These are phyloP conservation scores for Bombardia bombarda DNA, from an alignment of 495 filamentous ascomycete genomes.

Conservation along the genomic window DNA sequence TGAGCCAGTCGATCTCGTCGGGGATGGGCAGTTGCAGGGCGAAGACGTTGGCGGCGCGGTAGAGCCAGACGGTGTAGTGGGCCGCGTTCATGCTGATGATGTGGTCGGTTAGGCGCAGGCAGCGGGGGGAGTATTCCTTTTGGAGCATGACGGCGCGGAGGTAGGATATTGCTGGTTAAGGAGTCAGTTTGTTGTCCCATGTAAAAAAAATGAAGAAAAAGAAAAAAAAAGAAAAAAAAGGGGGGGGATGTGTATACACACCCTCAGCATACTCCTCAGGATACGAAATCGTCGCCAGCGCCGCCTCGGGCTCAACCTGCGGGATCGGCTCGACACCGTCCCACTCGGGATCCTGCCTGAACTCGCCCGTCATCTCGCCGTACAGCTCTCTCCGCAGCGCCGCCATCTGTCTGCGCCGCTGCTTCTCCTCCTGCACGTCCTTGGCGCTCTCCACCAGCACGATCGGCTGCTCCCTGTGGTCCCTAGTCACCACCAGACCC, in stretches of 20 bases:
- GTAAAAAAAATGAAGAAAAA: neutral
- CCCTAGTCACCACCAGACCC: slow-evolving; percentile 2
- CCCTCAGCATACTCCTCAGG: slow-evolving; percentile 78
- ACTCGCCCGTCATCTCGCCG: slow-evolving; percentile 37
- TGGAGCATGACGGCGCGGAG: slow-evolving; percentile 86
- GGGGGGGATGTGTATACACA: slow-evolving; percentile 27
- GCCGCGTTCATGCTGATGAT: slow-evolving; percentile 90
- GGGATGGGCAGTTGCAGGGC: slow-evolving; percentile 56
- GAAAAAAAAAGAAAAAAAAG: too few species aligned
- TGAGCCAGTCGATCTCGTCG: slow-evolving; percentile 78
- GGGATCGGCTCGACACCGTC: slow-evolving; percentile 75
- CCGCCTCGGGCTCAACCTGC: slow-evolving; percentile 69
- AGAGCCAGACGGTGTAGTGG: slow-evolving; percentile 98
- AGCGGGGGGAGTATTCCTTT: slow-evolving; percentile 75
- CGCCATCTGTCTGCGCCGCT: slow-evolving; percentile 36
- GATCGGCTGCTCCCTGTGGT: slow-evolving; percentile 12
- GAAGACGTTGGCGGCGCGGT: slow-evolving; percentile 70
- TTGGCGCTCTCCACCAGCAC: slow-evolving; percentile 28
- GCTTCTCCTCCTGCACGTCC: slow-evolving; percentile 38
- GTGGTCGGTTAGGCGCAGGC: slow-evolving; percentile 74
- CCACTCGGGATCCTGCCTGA: slow-evolving; percentile 69
- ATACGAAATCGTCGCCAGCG: slow-evolving; percentile 85
- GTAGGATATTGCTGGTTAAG: slow-evolving; percentile 57
- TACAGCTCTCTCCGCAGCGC: slow-evolving; percentile 31
- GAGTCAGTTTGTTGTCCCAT: neutral